Base-by-base conservation (phyloP, 2,329 filamentous ascomycete genomes). In the Neofusicoccum ribis region DNA sequence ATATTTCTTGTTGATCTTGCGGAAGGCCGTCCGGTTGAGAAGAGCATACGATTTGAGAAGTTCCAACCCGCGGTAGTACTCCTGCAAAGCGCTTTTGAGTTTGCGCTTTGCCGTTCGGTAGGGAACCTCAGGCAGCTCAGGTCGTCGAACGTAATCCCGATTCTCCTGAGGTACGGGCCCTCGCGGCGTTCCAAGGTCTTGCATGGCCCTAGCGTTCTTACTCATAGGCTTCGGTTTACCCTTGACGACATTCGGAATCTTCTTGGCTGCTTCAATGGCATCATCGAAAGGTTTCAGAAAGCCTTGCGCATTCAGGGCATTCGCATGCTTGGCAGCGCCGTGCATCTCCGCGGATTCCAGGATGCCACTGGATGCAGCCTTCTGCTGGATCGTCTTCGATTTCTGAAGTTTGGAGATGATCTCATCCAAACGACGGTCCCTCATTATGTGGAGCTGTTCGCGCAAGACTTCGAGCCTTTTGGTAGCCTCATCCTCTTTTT, bases 1-100 rank as follows among this genome's bases (percentile, higher is more conserved):
- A 75, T 96, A 98, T 78, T 99, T 99, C 78, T 99, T 99, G 79
- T 96, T 97, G 74, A 99, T 92, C 77, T 99, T 99, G 37, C 93
- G 89, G 73, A 98, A 98, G 0, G 93, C 95, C 0, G 92, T 97
- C 56, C 92, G 87, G 76, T 99, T 99, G 14, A 97, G 83, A 23
- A 96, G 81, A 1, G 93, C 90, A 72, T 96, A 99, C 0, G 92
- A 91, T 79, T 97, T 98, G 66, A 99, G 84, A 51, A 98, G 82
- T 75, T 99, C 95, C 14, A 99, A 83, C 0, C 91, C 90, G 20
- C 94, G 89, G 75, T 99, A 98, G 75, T 93, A 97, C 76, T 98
- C 95, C 72, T 96, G 91, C 58, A 98, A 78, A 0, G 95, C 95
- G 54, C 92, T 81, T 78, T 98, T 98, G 64, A 99, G 83, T 79